These are phyloP conservation scores for Beauveria sp. DNA, from an alignment of 2,329 filamentous ascomycete species.

Conservation along the genomic window DNA sequence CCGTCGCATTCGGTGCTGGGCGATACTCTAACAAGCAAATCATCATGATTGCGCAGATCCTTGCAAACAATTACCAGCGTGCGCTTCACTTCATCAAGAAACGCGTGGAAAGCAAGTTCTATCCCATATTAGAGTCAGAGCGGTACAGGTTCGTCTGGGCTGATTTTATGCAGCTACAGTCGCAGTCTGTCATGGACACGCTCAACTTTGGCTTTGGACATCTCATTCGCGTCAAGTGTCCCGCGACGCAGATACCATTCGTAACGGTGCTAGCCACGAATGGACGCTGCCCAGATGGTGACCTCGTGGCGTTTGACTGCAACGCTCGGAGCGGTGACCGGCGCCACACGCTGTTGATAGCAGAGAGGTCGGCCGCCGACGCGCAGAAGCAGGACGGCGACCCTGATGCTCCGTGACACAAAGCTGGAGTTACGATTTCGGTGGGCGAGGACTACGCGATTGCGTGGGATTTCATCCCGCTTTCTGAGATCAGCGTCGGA, in stretches of 20 bases:
- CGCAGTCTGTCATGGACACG: not conserved
- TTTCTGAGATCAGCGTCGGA: not conserved
- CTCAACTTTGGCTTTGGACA: slow-evolving; percentile 1
- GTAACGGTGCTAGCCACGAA: not conserved
- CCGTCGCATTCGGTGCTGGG: not conserved
- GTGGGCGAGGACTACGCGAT: not conserved
- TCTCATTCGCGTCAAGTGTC: not conserved
- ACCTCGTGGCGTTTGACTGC: not conserved
- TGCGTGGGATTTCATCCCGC: not conserved
- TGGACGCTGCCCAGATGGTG: not conserved
- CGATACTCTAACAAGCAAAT: not conserved
- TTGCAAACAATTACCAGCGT: not conserved
- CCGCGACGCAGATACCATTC: not conserved
- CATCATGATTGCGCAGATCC: slow-evolving; percentile 1
- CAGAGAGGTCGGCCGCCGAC: not conserved
- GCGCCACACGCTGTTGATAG: not conserved
- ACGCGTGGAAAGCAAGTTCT: not conserved
- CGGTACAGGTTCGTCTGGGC: not conserved
- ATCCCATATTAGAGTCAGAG: not conserved
- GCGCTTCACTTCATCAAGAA: not conserved
- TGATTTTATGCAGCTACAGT: not conserved
- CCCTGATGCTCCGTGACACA: not conserved
- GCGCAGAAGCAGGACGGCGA: not conserved
- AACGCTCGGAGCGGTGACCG: no score
- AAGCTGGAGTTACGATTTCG: not conserved